Conservation (phyloP, 495 filamentous ascomycete species). For the Articulospora tetracladia region DNA sequence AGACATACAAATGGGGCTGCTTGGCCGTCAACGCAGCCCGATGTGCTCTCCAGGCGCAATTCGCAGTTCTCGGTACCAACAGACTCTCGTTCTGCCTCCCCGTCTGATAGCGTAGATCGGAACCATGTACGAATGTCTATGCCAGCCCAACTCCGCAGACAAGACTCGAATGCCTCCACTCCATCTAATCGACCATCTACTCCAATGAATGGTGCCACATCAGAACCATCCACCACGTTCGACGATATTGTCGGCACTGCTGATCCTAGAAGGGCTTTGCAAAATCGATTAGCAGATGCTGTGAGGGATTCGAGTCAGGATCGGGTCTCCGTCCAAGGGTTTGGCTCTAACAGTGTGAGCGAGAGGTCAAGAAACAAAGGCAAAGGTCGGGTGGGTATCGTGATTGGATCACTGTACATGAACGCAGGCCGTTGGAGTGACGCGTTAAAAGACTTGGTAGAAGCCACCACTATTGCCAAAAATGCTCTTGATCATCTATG, state of each 20-base stretch:
- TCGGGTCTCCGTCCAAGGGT: slow-evolving; percentile 77
- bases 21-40: slow-evolving; percentile 33
- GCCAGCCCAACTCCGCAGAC: slow-evolving; percentile 48
- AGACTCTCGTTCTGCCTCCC: slow-evolving; percentile 43
- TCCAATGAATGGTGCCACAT: slow-evolving; percentile 32
- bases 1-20: slow-evolving; percentile 30
- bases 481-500: slow-evolving; percentile 86
- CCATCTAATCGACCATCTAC: slow-evolving; percentile 39
- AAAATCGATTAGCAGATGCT: slow-evolving; percentile 31
- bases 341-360: slow-evolving; percentile 67
- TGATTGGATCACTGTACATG: slow-evolving; percentile 83
- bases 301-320: slow-evolving; percentile 57
- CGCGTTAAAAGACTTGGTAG: slow-evolving; percentile 79
- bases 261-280: slow-evolving; percentile 29
- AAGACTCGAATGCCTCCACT: slow-evolving; percentile 23
- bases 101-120: slow-evolving; percentile 41
- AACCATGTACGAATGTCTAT: slow-evolving; percentile 72
- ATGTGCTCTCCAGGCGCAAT: slow-evolving; percentile 41
- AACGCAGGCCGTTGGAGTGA: slow-evolving; percentile 86
- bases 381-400: slow-evolving; percentile 73
- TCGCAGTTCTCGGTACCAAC: slow-evolving; percentile 46
- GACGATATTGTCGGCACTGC: slow-evolving; percentile 59
- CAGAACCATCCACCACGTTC: slow-evolving; percentile 59
- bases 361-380: slow-evolving; percentile 80
- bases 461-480: slow-evolving; percentile 73